Evolutionary conservation across 257 asterid genomes (phyloP).

Genomic region (Paulownia fortunei): DNA sequence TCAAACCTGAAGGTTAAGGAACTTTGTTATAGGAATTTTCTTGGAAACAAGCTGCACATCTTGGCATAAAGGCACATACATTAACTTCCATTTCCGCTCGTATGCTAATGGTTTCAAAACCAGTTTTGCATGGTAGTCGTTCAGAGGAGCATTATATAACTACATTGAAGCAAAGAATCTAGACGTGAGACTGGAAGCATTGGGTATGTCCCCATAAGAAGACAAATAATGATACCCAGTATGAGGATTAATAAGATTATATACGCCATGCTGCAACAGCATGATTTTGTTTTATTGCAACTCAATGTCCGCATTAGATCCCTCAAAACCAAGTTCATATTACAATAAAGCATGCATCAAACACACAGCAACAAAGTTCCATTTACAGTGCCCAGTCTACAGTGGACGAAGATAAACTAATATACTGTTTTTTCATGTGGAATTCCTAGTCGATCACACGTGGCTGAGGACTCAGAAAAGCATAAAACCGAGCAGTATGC

Average conservation of each 20-base stretch:
- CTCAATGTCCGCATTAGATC: conserved; percentile 2
- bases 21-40: conserved; percentile 87
- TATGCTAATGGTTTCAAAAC: conserved; percentile 88
- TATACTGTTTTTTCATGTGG: not conserved
- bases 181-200: conserved; percentile 8
- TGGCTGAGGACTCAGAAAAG: not conserved
- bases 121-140: conserved; percentile 87
- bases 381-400: not conserved
- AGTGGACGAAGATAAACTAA: not conserved
- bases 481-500: not conserved
- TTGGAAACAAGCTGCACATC: conserved; percentile 94
- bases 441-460: not conserved
- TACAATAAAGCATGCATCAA: not conserved
- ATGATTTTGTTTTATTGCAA: not conserved
- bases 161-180: conserved; percentile 32
- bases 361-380: not conserved
- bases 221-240: not conserved
- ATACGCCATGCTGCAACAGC: not conserved
- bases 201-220: conserved; percentile 1
- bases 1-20: conserved; percentile 90
- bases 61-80: conserved; percentile 84
- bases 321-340: not conserved
- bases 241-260: not conserved
- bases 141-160: conserved; percentile 87
- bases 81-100: conserved; percentile 84